A percentile compares a stretch with the other conserved stretches of the same genome.
Evolutionary conservation across 164 flowering plant genomes (phyloP).

Genomic region (Vitis vinifera): DNA sequence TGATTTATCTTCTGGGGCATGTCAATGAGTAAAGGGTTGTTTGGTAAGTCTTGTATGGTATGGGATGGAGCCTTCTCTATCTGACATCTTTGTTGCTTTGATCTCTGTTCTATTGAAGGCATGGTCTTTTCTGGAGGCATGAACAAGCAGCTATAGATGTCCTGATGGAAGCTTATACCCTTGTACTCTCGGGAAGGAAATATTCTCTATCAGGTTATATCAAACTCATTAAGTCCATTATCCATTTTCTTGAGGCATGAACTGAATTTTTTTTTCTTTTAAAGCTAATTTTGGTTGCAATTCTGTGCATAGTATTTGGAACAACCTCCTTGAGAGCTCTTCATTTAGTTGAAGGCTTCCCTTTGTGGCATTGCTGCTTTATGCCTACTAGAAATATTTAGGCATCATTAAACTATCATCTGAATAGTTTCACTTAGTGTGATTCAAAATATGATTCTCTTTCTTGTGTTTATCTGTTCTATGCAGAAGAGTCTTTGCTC

Average conservation of each 20-base stretch:
- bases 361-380: constrained; percentile 1
- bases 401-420: background rate
- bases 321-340: background rate
- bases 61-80: background rate
- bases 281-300: too few species aligned
- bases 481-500: too few species aligned
- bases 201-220: background rate
- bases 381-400: background rate
- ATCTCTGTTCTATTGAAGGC: background rate
- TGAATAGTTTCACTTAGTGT: too few species aligned
- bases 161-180: background rate
- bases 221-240: background rate
- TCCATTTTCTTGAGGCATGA: too few species aligned
- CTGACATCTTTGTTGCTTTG: background rate
- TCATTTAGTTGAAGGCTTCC: background rate
- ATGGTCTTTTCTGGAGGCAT: too few species aligned
- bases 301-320: background rate
- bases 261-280: too few species aligned
- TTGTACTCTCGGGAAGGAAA: background rate
- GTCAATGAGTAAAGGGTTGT: too few species aligned
- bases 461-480: too few species aligned
- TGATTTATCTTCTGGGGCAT: background rate
- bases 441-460: too few species aligned
- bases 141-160: background rate
- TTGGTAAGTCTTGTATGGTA: background rate